Evolutionary conservation across 78 protist species (phyloP), one percentile per base, ranked within the genome.

Genomic region (Dictyostelium citrinum): DNA sequence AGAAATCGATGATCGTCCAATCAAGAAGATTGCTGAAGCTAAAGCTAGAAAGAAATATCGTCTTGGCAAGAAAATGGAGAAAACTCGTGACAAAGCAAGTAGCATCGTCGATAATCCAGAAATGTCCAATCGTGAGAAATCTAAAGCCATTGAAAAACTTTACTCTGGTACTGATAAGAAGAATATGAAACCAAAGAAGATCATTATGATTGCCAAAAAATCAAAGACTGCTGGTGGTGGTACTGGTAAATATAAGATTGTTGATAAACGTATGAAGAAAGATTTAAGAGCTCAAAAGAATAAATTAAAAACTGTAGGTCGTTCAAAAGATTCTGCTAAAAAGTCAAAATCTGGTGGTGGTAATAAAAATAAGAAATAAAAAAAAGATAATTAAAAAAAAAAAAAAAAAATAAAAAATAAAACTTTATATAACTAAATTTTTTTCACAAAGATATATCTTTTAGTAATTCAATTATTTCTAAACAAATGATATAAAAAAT

Each of bases 21-120:
- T 92, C 82, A 97, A 97, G 96, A 98, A 97, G 95, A 98, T 98
- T 31, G 96, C 95, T 1, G 99, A 98, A 90, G 99, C 99, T 67
- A 96, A 96, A 81, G 98, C 97, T 24, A 76, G 99, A 29, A 97
- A 98, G 97, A 81, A 82, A 77, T 20, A 12, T 27, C n/a, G 90
- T 11, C 12, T 58, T 17, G 27, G 43, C 22, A 68, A 70, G 83
- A 96, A 93, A 64, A 49, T 93, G 83, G 93, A 70, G 20, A 96
- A 93, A 61, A 20, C 83, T 71, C 86, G 49, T 29, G 97, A 81
- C 7, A 96, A 83, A 33, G 90, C 88, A 45, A 41, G 37, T 5
- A 43, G 41, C 14, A 39, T 96, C 33, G 91, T 77, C 24, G 79
- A 64, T 51, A 91, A 78, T 33, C 45, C 70, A 29, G 98, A 96